Evolutionary conservation across 176 grass and related monocot species (phyloP).

Genomic region (Alloteropsis semialata): DNA sequence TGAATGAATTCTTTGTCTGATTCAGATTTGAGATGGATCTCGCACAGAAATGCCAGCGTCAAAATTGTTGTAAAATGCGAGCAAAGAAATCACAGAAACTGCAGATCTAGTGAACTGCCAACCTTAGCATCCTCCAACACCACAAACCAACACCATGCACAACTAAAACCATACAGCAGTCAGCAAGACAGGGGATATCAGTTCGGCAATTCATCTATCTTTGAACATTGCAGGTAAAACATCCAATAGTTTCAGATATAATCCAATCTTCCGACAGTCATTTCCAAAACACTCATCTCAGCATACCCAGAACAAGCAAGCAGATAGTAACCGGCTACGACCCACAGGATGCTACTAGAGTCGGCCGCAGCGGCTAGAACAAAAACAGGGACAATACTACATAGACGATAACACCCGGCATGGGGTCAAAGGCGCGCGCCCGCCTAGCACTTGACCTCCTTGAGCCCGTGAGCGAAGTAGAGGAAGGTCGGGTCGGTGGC

Average conservation of each 20-base stretch:
- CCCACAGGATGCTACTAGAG: not conserved
- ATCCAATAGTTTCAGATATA: not conserved
- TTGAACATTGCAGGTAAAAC: not conserved
- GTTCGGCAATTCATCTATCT: not conserved
- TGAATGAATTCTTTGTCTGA: no score
- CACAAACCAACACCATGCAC: no score
- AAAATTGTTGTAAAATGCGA: no score
- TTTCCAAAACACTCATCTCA: not conserved
- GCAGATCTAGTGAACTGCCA: no score
- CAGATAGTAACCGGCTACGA: not conserved
- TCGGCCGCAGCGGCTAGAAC: conserved; percentile 22
- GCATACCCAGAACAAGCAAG: not conserved
- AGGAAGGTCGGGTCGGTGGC: conserved; percentile 73
- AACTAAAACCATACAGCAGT: no score
- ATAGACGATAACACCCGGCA: conserved; percentile 8
- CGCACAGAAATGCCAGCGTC: no score
- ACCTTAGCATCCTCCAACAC: no score
- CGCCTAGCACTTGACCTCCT: conserved; percentile 84
- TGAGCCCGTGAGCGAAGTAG: conserved; percentile 69
- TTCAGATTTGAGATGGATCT: no score
- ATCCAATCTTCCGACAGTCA: not conserved
- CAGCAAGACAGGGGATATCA: not conserved
- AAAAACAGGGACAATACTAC: conserved; percentile 23
- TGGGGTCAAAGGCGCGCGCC: not conserved
- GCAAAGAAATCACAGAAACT: no score